Conservation (phyloP, 345 rosid genomes). For the Eutrema japonicum region DNA sequence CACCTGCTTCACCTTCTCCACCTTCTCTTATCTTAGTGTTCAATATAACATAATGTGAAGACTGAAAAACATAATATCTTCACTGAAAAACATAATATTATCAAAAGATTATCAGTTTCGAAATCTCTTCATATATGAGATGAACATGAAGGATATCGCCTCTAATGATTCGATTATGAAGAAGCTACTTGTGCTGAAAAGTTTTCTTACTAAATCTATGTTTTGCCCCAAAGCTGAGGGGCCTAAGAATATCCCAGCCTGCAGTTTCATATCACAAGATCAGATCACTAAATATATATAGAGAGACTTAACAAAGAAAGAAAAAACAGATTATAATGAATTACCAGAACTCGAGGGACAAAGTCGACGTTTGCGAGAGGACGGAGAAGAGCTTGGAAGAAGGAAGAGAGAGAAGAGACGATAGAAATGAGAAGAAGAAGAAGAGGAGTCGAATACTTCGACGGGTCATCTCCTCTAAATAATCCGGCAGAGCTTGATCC, state of each 20-base stretch:
- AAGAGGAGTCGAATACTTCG: conserved; percentile 27
- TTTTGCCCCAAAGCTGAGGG: conserved; percentile 41
- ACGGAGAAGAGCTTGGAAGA: conserved; percentile 42
- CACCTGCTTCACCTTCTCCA: too few species aligned
- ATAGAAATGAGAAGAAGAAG: conserved; percentile 41
- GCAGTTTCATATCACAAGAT: neutral
- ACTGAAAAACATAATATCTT: too few species aligned
- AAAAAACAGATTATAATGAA: too few species aligned
- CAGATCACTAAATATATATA: neutral
- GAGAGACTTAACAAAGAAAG: too few species aligned
- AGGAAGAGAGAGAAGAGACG: conserved; percentile 34
- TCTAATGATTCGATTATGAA: conserved; percentile 36
- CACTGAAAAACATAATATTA: too few species aligned
- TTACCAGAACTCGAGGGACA: conserved; percentile 48
- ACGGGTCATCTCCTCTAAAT: conserved; percentile 16
- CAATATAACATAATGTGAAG: too few species aligned
- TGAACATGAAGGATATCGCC: conserved; percentile 38
- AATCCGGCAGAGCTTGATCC: conserved; percentile 26
- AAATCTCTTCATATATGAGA: too few species aligned
- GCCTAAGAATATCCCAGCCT: conserved; percentile 53
- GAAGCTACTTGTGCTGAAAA: conserved; percentile 36
- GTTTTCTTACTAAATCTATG: neutral
- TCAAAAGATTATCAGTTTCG: too few species aligned
- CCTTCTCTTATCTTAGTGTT: too few species aligned
- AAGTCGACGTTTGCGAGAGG: conserved; percentile 41